Evolutionary conservation across 2,329 filamentous ascomycete species (phyloP).

Genomic region (Pseudopyricularia cyperi): DNA sequence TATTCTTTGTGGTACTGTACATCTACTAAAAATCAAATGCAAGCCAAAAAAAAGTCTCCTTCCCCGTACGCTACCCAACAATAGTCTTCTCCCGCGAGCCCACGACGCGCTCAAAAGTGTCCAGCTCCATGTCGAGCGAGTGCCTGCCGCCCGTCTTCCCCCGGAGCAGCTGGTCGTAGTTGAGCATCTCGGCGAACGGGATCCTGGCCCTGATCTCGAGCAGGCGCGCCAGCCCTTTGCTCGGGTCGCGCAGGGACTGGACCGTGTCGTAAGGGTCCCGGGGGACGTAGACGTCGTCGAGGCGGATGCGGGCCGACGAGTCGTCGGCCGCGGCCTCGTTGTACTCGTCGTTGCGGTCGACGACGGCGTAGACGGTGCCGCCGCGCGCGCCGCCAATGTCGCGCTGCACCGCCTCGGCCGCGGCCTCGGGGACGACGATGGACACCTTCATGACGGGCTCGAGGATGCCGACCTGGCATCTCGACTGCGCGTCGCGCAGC

Average conservation of each 20-base stretch:
- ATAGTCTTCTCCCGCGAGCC: constrained; percentile 37
- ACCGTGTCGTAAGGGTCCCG: constrained; percentile 64
- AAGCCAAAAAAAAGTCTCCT: not conserved
- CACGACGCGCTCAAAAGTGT: constrained; percentile 42
- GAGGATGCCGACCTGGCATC: constrained; percentile 49
- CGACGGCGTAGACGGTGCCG: constrained; percentile 62
- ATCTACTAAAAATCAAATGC: too few species aligned
- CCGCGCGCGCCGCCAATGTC: constrained; percentile 66
- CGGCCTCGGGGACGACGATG: constrained; percentile 73
- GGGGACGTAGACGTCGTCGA: constrained; percentile 69
- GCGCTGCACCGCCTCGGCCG: constrained; percentile 69
- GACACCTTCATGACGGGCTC: constrained; percentile 89
- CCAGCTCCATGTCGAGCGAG: constrained; percentile 44
- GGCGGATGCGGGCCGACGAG: constrained; percentile 40
- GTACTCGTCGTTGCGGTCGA: constrained; percentile 30
- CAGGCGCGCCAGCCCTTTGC: constrained; percentile 33
- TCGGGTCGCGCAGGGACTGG: constrained; percentile 38
- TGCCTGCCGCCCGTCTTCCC: constrained; percentile 77
- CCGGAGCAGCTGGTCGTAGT: constrained; percentile 78
- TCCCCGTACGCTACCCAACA: too few species aligned
- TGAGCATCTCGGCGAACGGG: constrained; percentile 91
- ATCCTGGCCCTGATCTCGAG: constrained; percentile 71
- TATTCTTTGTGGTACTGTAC: not conserved
- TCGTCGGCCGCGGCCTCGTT: constrained; percentile 9
- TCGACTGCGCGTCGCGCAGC: constrained; percentile 47